Conservation (phyloP, 805 yeast species). For the Wickerhamiella vanderwaltii region DNA sequence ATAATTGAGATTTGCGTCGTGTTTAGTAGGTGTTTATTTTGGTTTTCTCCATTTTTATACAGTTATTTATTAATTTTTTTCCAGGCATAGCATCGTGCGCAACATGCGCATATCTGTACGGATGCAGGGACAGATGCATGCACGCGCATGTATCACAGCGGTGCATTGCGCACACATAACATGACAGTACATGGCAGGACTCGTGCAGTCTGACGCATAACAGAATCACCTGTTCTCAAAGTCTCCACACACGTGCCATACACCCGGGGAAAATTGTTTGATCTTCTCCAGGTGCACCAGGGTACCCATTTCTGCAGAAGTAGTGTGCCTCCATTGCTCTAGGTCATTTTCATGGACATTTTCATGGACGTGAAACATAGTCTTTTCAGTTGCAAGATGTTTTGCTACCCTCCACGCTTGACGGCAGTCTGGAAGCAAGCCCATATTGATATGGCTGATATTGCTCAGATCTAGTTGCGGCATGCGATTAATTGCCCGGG, state of each 20-base stretch:
- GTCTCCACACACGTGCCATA: slow-evolving; percentile 63
- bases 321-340: slow-evolving; percentile 24
- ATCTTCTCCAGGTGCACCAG: slow-evolving; percentile 45
- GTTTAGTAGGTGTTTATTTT: too few species aligned
- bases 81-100: too few species aligned
- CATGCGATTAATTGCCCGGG: slow-evolving; percentile 34
- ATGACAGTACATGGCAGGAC: background rate
- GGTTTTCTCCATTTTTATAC: too few species aligned
- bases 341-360: slow-evolving; percentile 43
- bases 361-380: slow-evolving; percentile 55
- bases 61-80: too few species aligned
- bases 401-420: slow-evolving; percentile 46
- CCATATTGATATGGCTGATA: slow-evolving; percentile 58
- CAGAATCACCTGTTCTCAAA: slow-evolving; percentile 13
- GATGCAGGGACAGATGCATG: too few species aligned
- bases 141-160: background rate
- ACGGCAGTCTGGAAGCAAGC: slow-evolving; percentile 61
- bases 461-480: slow-evolving; percentile 18
- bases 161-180: too few species aligned
- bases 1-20: too few species aligned
- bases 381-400: slow-evolving; percentile 15
- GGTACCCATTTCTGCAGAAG: slow-evolving; percentile 18
- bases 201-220: background rate
- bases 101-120: too few species aligned
- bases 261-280: slow-evolving; percentile 79